These are phyloP conservation scores for Clavispora asparagi DNA, from an alignment of 805 yeast species.

Conservation along the genomic window DNA sequence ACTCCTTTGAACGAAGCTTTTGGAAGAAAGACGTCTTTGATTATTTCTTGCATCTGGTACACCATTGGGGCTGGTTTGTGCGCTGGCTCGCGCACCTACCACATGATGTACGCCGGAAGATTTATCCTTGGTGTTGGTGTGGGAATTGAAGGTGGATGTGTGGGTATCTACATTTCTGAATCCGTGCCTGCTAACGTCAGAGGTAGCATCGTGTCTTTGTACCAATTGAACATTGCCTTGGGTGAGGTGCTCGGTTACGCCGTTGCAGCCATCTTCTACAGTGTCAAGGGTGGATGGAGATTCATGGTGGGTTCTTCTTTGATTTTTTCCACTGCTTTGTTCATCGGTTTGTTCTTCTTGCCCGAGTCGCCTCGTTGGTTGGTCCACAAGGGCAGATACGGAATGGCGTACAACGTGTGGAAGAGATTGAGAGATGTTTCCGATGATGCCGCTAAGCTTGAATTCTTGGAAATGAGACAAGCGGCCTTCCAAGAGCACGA, in stretches of 20 bases:
- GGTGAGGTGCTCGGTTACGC: slow-evolving; percentile 66
- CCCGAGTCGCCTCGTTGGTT: slow-evolving; percentile 63
- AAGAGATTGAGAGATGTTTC: slow-evolving; percentile 47
- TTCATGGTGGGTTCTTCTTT: slow-evolving; percentile 61
- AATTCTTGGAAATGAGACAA: slow-evolving; percentile 54
- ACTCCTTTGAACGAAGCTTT: slow-evolving; percentile 51
- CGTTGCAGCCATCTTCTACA: slow-evolving; percentile 56
- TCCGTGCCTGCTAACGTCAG: slow-evolving; percentile 53
- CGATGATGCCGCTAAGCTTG: slow-evolving; percentile 40
- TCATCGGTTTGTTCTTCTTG: slow-evolving; percentile 47
- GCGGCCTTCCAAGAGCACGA: slow-evolving; percentile 45
- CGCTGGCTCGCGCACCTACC: slow-evolving; percentile 35
- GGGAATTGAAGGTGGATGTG: slow-evolving; percentile 63
- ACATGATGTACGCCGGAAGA: slow-evolving; percentile 47
- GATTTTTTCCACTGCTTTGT: slow-evolving; percentile 49
- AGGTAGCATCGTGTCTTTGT: slow-evolving; percentile 57
- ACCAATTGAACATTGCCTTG: slow-evolving; percentile 60
- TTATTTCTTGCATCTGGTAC: slow-evolving; percentile 54
- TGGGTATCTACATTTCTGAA: slow-evolving; percentile 59
- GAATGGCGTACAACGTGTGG: slow-evolving; percentile 54
- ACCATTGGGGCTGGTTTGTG: slow-evolving; percentile 58
- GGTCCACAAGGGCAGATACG: slow-evolving; percentile 45
- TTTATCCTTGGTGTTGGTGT: slow-evolving; percentile 59
- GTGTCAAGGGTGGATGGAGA: slow-evolving; percentile 58
- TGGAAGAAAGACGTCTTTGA: slow-evolving; percentile 53